Conservation (phyloP, 495 filamentous ascomycete genomes). For the Parachaetomium inaequale region DNA sequence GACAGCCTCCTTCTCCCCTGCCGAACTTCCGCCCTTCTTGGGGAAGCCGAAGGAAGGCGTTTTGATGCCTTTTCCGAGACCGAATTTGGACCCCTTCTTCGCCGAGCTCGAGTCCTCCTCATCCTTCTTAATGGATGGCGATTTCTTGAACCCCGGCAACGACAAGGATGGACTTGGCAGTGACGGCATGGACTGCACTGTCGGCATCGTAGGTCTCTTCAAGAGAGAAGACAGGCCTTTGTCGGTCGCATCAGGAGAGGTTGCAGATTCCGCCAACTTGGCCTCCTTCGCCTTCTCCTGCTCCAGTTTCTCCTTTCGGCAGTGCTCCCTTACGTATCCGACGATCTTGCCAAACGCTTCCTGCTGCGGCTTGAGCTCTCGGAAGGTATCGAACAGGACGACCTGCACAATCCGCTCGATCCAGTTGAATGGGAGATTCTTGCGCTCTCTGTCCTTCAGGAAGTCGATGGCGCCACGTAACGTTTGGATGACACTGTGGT, state of each 20-base stretch:
- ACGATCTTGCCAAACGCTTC: constrained; percentile 34
- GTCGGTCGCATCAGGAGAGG: background rate
- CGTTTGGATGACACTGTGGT: constrained; percentile 26
- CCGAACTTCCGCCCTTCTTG: background rate
- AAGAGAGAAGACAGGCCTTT: constrained; percentile 5
- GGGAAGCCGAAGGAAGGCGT: constrained; percentile 17
- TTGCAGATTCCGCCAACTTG: background rate
- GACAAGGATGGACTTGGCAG: constrained; percentile 3
- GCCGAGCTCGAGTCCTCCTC: background rate
- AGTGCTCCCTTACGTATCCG: constrained; percentile 29
- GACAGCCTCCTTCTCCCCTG: background rate
- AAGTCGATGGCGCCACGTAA: constrained; percentile 32
- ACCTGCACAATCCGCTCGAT: constrained; percentile 30
- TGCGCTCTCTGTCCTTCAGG: constrained; percentile 30
- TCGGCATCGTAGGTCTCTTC: constrained; percentile 7
- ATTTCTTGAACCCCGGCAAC: constrained; percentile 5
- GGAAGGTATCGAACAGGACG: constrained; percentile 26
- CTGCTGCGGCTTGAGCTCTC: constrained; percentile 26
- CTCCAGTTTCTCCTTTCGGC: constrained; percentile 7
- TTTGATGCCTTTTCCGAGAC: constrained; percentile 9
- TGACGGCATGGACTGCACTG: constrained; percentile 5
- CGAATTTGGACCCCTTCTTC: constrained; percentile 14
- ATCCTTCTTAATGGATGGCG: background rate
- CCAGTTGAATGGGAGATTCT: constrained; percentile 32
- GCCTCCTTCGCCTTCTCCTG: background rate